phyloP scores from a whole-genome alignment of 2,329 filamentous ascomycete genomes.

The Zymoseptoria tritici region DNA sequence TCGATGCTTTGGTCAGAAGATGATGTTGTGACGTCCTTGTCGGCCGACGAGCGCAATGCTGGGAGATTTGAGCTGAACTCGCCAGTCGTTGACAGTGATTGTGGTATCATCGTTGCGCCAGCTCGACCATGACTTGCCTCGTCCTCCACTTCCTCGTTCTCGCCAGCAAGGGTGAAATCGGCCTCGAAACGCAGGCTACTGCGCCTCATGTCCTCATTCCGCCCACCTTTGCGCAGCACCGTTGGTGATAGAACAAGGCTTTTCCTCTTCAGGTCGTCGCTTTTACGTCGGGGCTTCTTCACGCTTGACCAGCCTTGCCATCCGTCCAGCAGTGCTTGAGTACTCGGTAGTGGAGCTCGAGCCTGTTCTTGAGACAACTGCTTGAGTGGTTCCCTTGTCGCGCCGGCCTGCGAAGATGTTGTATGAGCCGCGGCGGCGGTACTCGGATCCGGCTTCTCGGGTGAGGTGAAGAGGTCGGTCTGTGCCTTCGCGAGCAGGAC shows the following conservation, averaged over 20 bases:
- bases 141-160: neutral
- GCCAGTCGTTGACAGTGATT: neutral
- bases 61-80: neutral
- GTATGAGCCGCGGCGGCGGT: slow-evolving; percentile 7
- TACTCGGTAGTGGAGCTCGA: slow-evolving; percentile 29
- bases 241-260: slow-evolving; percentile 12
- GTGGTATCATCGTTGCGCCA: neutral
- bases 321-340: slow-evolving; percentile 38
- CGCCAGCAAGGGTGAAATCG: neutral
- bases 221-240: neutral
- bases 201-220: neutral
- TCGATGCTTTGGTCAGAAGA: neutral
- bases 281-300: slow-evolving; percentile 30
- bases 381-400: slow-evolving; percentile 18
- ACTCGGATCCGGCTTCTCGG: slow-evolving; percentile 15
- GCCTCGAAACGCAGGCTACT: neutral
- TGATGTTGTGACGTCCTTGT: neutral
- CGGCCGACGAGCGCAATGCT: neutral
- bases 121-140: neutral
- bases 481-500: slow-evolving; percentile 24
- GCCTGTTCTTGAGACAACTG: slow-evolving; percentile 17
- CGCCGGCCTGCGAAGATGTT: slow-evolving; percentile 26
- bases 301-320: slow-evolving; percentile 36
- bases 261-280: slow-evolving; percentile 3
- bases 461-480: slow-evolving; percentile 24